Evolutionary conservation across 257 asterid species (phyloP), one percentile per base, ranked within the genome.

Genomic region (Penstemon eatonii): DNA sequence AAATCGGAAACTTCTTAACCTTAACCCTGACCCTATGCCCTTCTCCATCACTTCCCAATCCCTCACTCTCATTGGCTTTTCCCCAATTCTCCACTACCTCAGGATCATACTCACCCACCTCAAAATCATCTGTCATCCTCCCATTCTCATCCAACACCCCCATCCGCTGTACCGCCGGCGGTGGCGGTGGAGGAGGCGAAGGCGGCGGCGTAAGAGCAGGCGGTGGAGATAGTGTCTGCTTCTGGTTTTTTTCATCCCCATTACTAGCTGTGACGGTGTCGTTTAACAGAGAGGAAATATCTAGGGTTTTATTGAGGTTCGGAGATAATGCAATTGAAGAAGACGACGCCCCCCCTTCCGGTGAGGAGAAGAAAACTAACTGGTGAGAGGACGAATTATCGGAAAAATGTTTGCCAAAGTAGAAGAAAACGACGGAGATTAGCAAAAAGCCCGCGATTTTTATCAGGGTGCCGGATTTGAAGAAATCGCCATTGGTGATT

Each of bases 131-230:
- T 76, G 75, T 78, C 98, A 90, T 90, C 62, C 76, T 84, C 15
- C 96, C 97, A 49, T 78, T 84, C 87, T 88, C 95, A 71, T 93
- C 94, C 87, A 93, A 76, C 69, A 93, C 81, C 55, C 98, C 98
- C 91, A 81, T 86, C 82, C 84, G 79, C 85, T 90, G 79, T 77
- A 88, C 72, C 41, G 76, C 86, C 72, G 92, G 89, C 19, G 90
- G 80, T 5, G 84, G 82, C 0, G 82, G 79, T 0, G 84, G 69
- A 3, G 41, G 19, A 39, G 50, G 43, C 13, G 58, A 4, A 8
- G 11, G 5, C 0, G 36, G 25, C 13, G 56, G 33, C 33, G 33
- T 25, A 25, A 25, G 33, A 25, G 33, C 33, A 5, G 71, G 72
- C 6, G 77, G 70, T 40, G 77, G 61, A 62, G 10, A 19, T 25